Base-by-base conservation (phyloP, 257 asterid genomes). In the Nicotiana tomentosiformis region DNA sequence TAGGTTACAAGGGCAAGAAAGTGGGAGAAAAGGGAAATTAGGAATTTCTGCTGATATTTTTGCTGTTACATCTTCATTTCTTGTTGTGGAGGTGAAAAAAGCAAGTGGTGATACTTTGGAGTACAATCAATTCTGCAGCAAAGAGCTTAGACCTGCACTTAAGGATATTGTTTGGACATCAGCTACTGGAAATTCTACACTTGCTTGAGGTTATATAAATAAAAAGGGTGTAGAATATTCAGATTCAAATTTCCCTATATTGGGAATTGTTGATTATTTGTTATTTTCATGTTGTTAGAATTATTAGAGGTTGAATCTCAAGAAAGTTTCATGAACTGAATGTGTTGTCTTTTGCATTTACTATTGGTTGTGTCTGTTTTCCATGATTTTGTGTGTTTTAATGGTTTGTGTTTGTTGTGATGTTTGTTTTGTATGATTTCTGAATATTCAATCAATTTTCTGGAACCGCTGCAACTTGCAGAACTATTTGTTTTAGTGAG, bases 61-160 rank as follows among this genome's bases (percentile, higher is more conserved):
- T 20, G 88, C 91, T 2, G 76, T 90, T 7, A 83, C 92, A 11
- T 87, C 89, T 20, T 87, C 92, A 8, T 85, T 90, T 23, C 81
- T 87, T 18, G 90, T 90, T 32, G 90, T 90, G 15, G 92, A 90
- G 82, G 93, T 90, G 77, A 90, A 87, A 83, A 90, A 87, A 23
- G 77, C 91, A 2, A 89, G 90, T 37, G 93, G 93, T 2, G 93
- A 90, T 82, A 87, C 92, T 4, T 78, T 90, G 82, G 93, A 90
- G 83, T 90, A 84, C 66, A 90, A 87, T 29, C 89, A 85, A 32
- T 90, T 90, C 89, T 90, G 91, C 89, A 90, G 77, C 49, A 86
- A 86, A 20, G 91, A 89, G 81, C 92, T 90, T 15, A 82, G 85
- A 32, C 93, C 92, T 4, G 93, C 93, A 18, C 89, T 90, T 6